A percentile compares a stretch with the other conserved stretches of the same genome.
phyloP scores from a whole-genome alignment of 208 protist species.

The Leishmania aethiopica region DNA sequence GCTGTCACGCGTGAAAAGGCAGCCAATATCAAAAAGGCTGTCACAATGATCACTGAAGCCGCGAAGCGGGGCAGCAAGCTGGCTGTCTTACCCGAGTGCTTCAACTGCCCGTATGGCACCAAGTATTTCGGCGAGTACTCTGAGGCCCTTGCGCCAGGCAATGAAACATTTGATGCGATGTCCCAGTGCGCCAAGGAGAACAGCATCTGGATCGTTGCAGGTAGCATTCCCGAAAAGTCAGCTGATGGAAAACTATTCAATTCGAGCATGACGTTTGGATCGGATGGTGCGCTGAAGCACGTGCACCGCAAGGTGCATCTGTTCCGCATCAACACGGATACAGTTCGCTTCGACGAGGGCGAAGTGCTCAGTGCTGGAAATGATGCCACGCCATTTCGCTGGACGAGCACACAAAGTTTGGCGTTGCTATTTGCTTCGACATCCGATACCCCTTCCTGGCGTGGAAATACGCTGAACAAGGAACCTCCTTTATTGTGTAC shows the following conservation, averaged over 20 bases:
- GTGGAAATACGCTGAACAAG: slow-evolving; percentile 62
- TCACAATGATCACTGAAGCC: slow-evolving; percentile 70
- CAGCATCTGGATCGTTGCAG: slow-evolving; percentile 88
- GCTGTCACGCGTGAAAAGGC: slow-evolving; percentile 67
- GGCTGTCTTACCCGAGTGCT: slow-evolving; percentile 94
- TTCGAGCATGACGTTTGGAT: slow-evolving; percentile 91
- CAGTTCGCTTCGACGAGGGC: slow-evolving; percentile 95
- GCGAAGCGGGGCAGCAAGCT: slow-evolving; percentile 81
- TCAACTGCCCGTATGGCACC: slow-evolving; percentile 96
- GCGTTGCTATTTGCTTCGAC: slow-evolving; percentile 99
- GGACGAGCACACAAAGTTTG: slow-evolving; percentile 77
- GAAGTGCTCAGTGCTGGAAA: slow-evolving; percentile 95
- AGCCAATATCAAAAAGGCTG: slow-evolving; percentile 85
- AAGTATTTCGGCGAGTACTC: slow-evolving; percentile 95
- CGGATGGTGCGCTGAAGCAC: slow-evolving; percentile 87
- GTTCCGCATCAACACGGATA: slow-evolving; percentile 96
- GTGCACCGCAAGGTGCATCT: slow-evolving; percentile 96
- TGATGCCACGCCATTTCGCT: slow-evolving; percentile 50
- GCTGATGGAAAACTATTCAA: slow-evolving; percentile 94
- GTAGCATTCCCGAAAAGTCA: slow-evolving; percentile 94
- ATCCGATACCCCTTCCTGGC: slow-evolving; percentile 97
- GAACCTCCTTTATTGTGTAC: slow-evolving; percentile 94
- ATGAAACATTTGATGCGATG: slow-evolving; percentile 81
- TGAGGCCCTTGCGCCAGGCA: slow-evolving; percentile 76
- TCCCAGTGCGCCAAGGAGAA: slow-evolving; percentile 66